Percentiles rank a stretch among this genome's conserved stretches.
phyloP scores from a whole-genome alignment of 2,329 filamentous ascomycete genomes.

The Penicillium sp. region DNA sequence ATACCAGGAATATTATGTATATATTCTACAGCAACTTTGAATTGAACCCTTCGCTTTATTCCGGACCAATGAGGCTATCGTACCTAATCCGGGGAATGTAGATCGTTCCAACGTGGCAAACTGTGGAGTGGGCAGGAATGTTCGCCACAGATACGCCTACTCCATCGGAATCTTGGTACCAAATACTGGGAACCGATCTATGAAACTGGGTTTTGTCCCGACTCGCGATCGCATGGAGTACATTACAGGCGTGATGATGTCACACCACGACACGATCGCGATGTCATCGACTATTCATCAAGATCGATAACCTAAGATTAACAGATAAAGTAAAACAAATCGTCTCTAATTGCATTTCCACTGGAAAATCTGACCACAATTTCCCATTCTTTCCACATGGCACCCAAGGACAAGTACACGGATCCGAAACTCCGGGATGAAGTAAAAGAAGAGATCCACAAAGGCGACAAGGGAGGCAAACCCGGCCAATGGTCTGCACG shows the following conservation, averaged over 20 bases:
- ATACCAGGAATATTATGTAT: not conserved
- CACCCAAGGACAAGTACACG: slow-evolving; percentile 49
- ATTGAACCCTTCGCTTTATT: not conserved
- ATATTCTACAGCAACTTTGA: not conserved
- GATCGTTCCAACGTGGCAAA: not conserved
- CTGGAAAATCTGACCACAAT: not conserved
- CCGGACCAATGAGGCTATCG: not conserved
- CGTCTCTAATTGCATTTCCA: not conserved
- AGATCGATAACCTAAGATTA: not conserved
- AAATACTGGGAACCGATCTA: not conserved
- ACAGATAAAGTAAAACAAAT: not conserved
- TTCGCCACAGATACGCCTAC: not conserved
- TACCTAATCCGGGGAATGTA: not conserved
- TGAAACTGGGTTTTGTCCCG: not conserved
- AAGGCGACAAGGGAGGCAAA: slow-evolving; percentile 48
- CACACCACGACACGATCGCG: not conserved
- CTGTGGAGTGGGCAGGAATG: not conserved
- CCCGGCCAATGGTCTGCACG: slow-evolving; percentile 52
- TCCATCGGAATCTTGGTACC: not conserved
- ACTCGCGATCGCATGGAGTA: not conserved
- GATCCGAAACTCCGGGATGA: slow-evolving; percentile 48
- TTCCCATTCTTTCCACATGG: slow-evolving; percentile 31
- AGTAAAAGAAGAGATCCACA: slow-evolving; percentile 49
- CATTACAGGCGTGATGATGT: not conserved
- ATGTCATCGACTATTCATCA: not conserved